Evolutionary conservation across 2,329 filamentous ascomycete species (phyloP).

Genomic region (Phyllosticta citrichinensis): DNA sequence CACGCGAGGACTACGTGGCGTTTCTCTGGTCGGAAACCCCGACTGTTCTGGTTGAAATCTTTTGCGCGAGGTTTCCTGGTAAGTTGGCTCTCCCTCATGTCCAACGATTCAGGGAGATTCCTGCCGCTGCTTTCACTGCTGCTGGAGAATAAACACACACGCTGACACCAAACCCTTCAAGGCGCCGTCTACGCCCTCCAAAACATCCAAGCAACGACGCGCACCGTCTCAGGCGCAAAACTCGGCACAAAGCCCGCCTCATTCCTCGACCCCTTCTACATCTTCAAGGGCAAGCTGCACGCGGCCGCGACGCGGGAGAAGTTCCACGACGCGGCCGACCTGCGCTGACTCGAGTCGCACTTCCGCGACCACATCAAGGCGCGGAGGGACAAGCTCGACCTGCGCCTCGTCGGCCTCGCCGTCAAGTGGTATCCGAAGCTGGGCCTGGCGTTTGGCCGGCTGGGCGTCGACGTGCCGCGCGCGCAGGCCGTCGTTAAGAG

Average conservation of each 20-base stretch:
- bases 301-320: constrained; percentile 16
- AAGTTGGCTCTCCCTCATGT: neutral
- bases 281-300: constrained; percentile 19
- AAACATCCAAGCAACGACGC: neutral
- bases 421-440: constrained; percentile 15
- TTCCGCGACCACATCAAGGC: constrained; percentile 8
- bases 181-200: neutral
- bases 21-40: constrained; percentile 15
- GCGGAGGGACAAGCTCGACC: constrained; percentile 10
- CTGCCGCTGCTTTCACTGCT: too few species aligned
- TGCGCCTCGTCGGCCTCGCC: constrained; percentile 14
- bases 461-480: neutral
- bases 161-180: neutral
- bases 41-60: constrained; percentile 13
- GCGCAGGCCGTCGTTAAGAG: neutral
- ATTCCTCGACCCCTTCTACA: constrained; percentile 15
- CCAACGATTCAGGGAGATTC: too few species aligned
- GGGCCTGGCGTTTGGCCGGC: neutral
- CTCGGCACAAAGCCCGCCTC: neutral
- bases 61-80: constrained; percentile 12
- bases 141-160: too few species aligned
- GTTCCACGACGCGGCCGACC: constrained; percentile 16
- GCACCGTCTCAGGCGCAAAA: neutral
- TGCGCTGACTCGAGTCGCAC: constrained; percentile 15
- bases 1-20: constrained; percentile 13